A percentile compares a stretch with the other conserved stretches of the same genome.
phyloP scores from a whole-genome alignment of 2,329 filamentous ascomycete genomes.

The Drechslerella stenobrocha region DNA sequence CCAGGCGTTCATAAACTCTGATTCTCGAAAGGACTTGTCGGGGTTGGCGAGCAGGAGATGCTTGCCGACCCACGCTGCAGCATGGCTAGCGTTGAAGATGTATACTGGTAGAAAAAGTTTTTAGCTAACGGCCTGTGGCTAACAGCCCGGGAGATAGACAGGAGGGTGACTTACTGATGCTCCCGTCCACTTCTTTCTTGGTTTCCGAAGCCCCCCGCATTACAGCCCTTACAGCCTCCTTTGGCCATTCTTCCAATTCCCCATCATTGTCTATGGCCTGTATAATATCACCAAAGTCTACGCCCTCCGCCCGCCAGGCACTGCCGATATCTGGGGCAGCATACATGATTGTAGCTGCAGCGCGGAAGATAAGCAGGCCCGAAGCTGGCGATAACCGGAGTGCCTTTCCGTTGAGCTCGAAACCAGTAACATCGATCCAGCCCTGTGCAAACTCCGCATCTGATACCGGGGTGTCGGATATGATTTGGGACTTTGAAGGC shows the following conservation, averaged over 20 bases:
- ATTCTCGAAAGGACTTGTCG: conserved; percentile 31
- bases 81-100: conserved; percentile 14
- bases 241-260: conserved; percentile 19
- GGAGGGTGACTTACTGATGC: conserved; percentile 18
- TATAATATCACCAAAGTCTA: conserved; percentile 30
- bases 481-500: conserved; percentile 14
- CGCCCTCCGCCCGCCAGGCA: conserved; percentile 17
- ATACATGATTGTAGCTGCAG: conserved; percentile 14
- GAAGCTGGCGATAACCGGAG: conserved; percentile 18
- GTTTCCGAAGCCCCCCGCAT: conserved; percentile 21
- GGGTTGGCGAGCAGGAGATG: conserved; percentile 30
- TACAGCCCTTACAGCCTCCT: conserved; percentile 29
- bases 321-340: background rate
- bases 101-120: conserved; percentile 14
- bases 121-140: too few species aligned
- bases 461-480: conserved; percentile 44
- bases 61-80: conserved; percentile 38
- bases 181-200: conserved; percentile 31
- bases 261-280: conserved; percentile 28
- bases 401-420: conserved; percentile 38
- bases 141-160: too few species aligned
- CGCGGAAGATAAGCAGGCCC: conserved; percentile 13
- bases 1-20: conserved; percentile 31
- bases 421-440: conserved; percentile 49
- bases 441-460: conserved; percentile 49